phyloP scores from a whole-genome alignment of 768 basidiomycete genomes.

The Candolleomyces efflorescens region DNA sequence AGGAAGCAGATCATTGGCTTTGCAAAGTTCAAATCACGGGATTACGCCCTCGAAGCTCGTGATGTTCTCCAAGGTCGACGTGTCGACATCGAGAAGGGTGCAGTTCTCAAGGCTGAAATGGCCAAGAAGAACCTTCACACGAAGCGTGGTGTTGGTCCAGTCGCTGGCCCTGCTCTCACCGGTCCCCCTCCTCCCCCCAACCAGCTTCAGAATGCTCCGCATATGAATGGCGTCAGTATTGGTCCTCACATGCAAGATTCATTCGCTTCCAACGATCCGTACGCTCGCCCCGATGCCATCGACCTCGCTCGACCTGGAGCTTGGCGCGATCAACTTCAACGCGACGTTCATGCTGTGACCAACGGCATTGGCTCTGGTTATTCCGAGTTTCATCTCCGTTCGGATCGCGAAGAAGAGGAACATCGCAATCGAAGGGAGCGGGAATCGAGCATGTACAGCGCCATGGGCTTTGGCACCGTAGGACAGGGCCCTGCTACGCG shows the following conservation, averaged over 20 bases:
- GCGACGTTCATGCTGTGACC: conserved; percentile 9
- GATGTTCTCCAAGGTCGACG: conserved; percentile 86
- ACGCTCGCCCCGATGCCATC: conserved; percentile 10
- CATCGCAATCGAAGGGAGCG: conserved; percentile 33
- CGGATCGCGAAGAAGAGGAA: conserved; percentile 40
- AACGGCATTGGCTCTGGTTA: conserved; percentile 5
- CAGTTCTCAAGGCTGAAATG: conserved; percentile 97
- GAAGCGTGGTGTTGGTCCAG: conserved; percentile 81
- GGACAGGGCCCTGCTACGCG: conserved; percentile 29
- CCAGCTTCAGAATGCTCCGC: conserved; percentile 15
- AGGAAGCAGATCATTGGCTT: conserved; percentile 98
- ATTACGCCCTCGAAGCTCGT: conserved; percentile 82
- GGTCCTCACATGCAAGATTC: conserved; percentile 2
- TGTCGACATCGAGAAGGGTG: conserved; percentile 90
- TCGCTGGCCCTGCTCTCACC: conserved; percentile 33
- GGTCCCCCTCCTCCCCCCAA: conserved; percentile 12
- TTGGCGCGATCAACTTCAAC: conserved; percentile 13
- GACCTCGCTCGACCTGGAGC: conserved; percentile 10
- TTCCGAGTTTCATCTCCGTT: conserved; percentile 10
- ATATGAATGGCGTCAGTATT: background rate
- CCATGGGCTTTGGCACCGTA: conserved; percentile 32
- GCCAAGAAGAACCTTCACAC: conserved; percentile 99
- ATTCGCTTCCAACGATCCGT: conserved; percentile 6
- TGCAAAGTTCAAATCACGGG: conserved; percentile 87
- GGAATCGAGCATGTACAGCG: conserved; percentile 24